These are phyloP conservation scores for Letharia lupina DNA, from an alignment of 495 filamentous ascomycete genomes.

Conservation along the genomic window DNA sequence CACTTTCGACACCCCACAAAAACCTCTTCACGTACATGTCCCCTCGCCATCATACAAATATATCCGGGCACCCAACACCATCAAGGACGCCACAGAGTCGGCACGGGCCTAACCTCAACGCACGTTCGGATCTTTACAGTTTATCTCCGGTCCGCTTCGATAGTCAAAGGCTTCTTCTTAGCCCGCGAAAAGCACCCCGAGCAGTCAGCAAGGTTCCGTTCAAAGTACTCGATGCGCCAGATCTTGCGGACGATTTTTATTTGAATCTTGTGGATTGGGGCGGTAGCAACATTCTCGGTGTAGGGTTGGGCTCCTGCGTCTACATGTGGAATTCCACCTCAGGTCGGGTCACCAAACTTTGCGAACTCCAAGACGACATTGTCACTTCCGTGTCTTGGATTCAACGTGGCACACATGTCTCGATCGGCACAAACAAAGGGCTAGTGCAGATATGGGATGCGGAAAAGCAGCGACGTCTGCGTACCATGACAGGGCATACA, in stretches of 20 bases:
- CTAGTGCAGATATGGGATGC: conserved; percentile 98
- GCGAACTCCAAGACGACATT: conserved; percentile 84
- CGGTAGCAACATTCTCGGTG: conserved; percentile 85
- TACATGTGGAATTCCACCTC: conserved; percentile 96
- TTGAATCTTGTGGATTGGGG: conserved; percentile 97
- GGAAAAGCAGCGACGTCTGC: conserved; percentile 67
- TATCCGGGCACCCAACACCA: conserved; percentile 70
- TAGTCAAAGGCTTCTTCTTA: conserved; percentile 85
- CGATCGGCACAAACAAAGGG: conserved; percentile 89
- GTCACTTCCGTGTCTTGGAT: conserved; percentile 98
- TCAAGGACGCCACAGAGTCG: conserved; percentile 82
- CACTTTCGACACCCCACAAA: conserved; percentile 91
- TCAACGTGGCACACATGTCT: conserved; percentile 84
- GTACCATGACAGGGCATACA: conserved; percentile 94
- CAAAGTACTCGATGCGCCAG: conserved; percentile 94
- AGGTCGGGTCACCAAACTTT: conserved; percentile 82
- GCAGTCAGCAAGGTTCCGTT: conserved; percentile 92
- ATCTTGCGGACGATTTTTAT: conserved; percentile 95
- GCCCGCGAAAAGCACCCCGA: conserved; percentile 76
- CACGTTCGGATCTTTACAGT: conserved; percentile 85
- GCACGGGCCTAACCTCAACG: conserved; percentile 76
- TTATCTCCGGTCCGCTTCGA: conserved; percentile 82
- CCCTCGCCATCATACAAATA: conserved; percentile 55
- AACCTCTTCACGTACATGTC: conserved; percentile 93
- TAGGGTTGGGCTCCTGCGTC: conserved; percentile 86